These are phyloP conservation scores for Eutypa lata DNA, from an alignment of 2,329 filamentous ascomycete genomes.

Conservation along the genomic window DNA sequence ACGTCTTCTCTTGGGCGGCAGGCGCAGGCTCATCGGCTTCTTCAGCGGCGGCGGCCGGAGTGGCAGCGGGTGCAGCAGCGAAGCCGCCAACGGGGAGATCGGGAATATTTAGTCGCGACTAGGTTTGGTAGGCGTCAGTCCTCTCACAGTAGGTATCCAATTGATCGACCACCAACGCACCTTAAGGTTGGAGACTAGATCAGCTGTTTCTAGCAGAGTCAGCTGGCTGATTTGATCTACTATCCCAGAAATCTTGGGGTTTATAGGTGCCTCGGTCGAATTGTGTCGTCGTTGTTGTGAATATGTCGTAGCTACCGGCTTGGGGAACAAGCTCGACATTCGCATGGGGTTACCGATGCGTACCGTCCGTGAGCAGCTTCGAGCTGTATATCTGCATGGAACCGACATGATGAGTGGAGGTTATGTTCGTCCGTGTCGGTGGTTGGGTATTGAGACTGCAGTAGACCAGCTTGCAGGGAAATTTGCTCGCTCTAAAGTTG, in stretches of 20 bases:
- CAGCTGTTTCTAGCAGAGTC: constrained; percentile 94
- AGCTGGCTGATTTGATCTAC: constrained; percentile 99
- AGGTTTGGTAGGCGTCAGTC: constrained; percentile 7
- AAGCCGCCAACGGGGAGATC: constrained; percentile 95
- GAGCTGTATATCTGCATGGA: constrained; percentile 61
- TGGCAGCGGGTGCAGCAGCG: constrained; percentile 63
- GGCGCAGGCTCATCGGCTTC: constrained; percentile 88
- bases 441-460: constrained; percentile 7
- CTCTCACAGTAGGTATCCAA: constrained; percentile 7
- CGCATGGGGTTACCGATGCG: constrained; percentile 46
- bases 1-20: constrained; percentile 88
- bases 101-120: constrained; percentile 95
- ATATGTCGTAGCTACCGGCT: constrained; percentile 42
- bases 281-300: constrained; percentile 73
- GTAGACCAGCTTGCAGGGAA: no score
- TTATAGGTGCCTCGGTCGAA: constrained; percentile 73
- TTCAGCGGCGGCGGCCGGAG: constrained; percentile 63
- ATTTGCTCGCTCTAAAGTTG: no score
- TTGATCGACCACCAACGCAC: constrained; percentile 44
- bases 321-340: constrained; percentile 39
- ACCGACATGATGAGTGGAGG: constrained; percentile 51
- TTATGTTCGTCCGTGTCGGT: constrained; percentile 9
- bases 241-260: constrained; percentile 90
- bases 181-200: constrained; percentile 93
- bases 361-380: constrained; percentile 62